Percentiles rank a stretch among this genome's conserved stretches.
Evolutionary conservation across 148 eudicot genomes (phyloP).

Genomic region (Vaccinium myrtillus): DNA sequence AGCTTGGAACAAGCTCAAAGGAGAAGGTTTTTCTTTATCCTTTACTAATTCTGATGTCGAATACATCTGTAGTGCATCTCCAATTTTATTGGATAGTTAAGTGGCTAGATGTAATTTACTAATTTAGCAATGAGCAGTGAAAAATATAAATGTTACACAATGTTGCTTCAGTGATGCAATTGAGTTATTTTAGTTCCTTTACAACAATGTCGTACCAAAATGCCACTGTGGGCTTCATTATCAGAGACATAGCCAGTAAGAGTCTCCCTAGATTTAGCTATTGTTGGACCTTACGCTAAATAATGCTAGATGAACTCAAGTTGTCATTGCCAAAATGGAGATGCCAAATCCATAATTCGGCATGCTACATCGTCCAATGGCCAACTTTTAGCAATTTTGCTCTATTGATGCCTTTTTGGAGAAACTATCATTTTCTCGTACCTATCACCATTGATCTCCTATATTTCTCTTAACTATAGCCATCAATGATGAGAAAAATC

Average conservation of each 20-base stretch:
- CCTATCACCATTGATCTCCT: not conserved
- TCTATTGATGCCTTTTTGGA: not conserved
- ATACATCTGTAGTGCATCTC: not conserved
- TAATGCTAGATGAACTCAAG: not conserved
- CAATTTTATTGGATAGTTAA: not conserved
- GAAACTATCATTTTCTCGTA: not conserved
- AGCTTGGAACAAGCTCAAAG: conserved; percentile 92
- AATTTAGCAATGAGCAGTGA: not conserved
- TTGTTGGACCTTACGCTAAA: not conserved
- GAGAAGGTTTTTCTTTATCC: conserved; percentile 60
- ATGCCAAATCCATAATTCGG: not conserved
- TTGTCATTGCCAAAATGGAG: not conserved
- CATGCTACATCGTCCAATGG: not conserved
- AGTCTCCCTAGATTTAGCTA: not conserved
- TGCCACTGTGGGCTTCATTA: not conserved
- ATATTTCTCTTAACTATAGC: not conserved
- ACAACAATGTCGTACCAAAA: not conserved
- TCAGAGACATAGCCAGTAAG: not conserved
- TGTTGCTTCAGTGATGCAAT: not conserved
- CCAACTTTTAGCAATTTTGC: not conserved
- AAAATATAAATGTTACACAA: not conserved
- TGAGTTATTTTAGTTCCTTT: not conserved
- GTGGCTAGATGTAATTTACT: not conserved
- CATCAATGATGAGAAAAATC: not conserved
- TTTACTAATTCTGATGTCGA: not conserved